Conservation (phyloP, 225 moss, liverwort and hornwort species). For the Bryum argenteum region DNA sequence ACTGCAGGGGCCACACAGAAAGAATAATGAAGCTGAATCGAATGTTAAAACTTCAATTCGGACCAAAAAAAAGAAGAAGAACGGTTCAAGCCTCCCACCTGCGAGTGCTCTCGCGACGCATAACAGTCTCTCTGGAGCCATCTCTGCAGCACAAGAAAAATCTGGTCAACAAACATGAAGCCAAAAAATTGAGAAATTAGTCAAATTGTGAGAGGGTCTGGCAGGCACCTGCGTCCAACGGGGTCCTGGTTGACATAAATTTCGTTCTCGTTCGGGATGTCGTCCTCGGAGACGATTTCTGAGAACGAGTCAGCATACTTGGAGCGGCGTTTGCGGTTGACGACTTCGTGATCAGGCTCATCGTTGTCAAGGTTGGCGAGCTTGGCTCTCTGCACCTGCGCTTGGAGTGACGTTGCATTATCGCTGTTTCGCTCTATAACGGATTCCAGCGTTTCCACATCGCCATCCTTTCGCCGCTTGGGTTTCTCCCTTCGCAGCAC, state of each 20-base stretch:
- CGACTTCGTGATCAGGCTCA: conserved; percentile 48
- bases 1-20: neutral
- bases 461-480: conserved; percentile 31
- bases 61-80: no score
- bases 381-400: conserved; percentile 48
- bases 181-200: no score
- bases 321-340: conserved; percentile 24
- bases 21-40: neutral
- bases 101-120: no score
- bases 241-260: conserved; percentile 55
- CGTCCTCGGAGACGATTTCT: conserved; percentile 43
- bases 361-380: conserved; percentile 54
- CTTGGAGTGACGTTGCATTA: conserved; percentile 40
- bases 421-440: conserved; percentile 6
- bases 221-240: conserved; percentile 25
- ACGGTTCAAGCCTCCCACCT: no score
- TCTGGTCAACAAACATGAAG: no score
- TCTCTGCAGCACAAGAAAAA: no score
- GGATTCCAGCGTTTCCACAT: conserved; percentile 46
- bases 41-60: no score
- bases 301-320: conserved; percentile 58
- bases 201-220: no score
- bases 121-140: no score
- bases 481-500: conserved; percentile 30
- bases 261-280: conserved; percentile 35